A percentile compares a stretch with the other conserved stretches of the same genome.
Conservation (phyloP, 805 yeast genomes). For the Clavispora asparagi region DNA sequence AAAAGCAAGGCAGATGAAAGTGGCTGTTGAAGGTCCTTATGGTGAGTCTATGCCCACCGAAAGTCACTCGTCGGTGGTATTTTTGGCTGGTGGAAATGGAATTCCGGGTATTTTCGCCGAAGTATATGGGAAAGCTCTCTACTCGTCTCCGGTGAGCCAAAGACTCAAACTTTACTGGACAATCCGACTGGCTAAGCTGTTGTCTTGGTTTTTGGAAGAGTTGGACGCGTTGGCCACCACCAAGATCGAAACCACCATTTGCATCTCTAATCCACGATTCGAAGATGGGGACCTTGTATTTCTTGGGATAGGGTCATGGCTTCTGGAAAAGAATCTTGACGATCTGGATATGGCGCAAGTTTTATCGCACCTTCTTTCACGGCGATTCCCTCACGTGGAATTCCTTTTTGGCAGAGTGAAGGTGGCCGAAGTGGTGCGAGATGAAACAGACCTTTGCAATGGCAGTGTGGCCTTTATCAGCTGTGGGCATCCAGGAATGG, state of each 20-base stretch:
- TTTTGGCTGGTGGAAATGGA: constrained; percentile 74
- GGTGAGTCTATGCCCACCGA: constrained; percentile 48
- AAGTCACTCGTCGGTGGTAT: constrained; percentile 48
- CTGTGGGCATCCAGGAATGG: constrained; percentile 31
- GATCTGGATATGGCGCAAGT: constrained; percentile 1
- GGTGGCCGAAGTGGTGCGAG: constrained; percentile 31
- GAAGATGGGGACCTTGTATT: constrained; percentile 5
- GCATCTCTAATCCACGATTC: constrained; percentile 14
- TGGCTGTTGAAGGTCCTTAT: constrained; percentile 66
- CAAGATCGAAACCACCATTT: constrained; percentile 27
- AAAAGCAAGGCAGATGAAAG: constrained; percentile 21
- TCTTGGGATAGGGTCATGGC: not conserved
- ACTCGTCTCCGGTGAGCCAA: constrained; percentile 5
- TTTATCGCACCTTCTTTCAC: not conserved
- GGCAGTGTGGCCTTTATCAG: constrained; percentile 39
- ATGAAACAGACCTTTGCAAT: constrained; percentile 29
- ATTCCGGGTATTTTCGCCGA: constrained; percentile 52
- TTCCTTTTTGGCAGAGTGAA: constrained; percentile 39
- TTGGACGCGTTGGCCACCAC: constrained; percentile 14
- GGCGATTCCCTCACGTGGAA: constrained; percentile 13
- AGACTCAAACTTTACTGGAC: constrained; percentile 24
- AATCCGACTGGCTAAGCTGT: constrained; percentile 15
- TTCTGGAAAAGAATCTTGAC: constrained; percentile 9
- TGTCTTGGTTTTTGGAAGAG: constrained; percentile 22
- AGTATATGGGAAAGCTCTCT: constrained; percentile 24